Evolutionary conservation across 345 rosid species (phyloP).

Genomic region (Hibiscus tridactylites): DNA sequence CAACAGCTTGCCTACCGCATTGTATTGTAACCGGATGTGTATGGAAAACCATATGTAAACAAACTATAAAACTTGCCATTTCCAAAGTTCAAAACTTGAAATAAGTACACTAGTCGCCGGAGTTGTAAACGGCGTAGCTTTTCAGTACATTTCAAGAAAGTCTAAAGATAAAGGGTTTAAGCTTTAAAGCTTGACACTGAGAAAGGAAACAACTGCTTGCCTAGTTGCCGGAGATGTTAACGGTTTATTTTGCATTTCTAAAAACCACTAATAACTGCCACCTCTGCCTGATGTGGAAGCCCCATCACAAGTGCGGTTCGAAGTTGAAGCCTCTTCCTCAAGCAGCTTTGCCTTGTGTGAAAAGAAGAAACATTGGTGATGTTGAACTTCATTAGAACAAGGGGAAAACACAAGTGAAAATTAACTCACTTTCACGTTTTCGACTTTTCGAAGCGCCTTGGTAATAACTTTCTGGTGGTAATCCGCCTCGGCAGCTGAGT

Average conservation of each 20-base stretch:
- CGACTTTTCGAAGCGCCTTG: conserved; percentile 12
- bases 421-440: conserved; percentile 18
- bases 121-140: too few species aligned
- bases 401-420: neutral
- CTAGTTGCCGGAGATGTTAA: neutral
- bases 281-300: neutral
- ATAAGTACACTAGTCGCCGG: neutral
- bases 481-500: conserved; percentile 11
- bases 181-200: neutral
- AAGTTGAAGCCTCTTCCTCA: neutral
- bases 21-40: too few species aligned
- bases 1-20: too few species aligned
- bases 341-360: too few species aligned
- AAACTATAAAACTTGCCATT: too few species aligned
- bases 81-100: too few species aligned
- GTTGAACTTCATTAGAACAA: too few species aligned
- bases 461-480: conserved; percentile 1
- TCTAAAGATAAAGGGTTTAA: neutral
- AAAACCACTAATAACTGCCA: neutral
- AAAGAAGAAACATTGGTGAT: too few species aligned
- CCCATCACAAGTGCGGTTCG: neutral
- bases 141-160: neutral
- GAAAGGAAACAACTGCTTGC: neutral
- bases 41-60: too few species aligned
- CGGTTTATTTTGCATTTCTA: too few species aligned